Base-by-base conservation (phyloP, 371 early-diverging fungal genomes). In the Batrachochytrium dendrobatidis region DNA sequence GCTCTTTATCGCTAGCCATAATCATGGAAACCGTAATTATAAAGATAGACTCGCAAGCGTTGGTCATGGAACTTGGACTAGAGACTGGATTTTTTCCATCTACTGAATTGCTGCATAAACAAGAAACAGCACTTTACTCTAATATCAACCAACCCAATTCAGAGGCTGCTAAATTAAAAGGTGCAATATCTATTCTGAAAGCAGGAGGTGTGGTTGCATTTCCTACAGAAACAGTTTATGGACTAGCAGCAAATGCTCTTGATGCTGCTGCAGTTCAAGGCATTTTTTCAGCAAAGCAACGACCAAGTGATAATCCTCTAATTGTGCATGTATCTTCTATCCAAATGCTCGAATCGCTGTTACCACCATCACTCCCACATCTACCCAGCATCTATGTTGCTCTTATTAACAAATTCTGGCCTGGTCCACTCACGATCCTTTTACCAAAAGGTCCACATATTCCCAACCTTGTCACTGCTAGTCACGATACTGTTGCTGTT, bases 191-290 rank as follows among this genome's bases (percentile, higher is more conserved):
- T 3, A 28, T 61, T 22, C 59, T 76, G 26, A 39, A 53, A 15
- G 53, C 59, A 26, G 83, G 78, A 31, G 75, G 85, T 35, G 73
- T 83, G 8, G 89, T 99, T 7, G 97, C 91, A 10, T 90, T 99
- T 44, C 99, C 99, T 8, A 99, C 99, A 15, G 99, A 99, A 70
- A 99, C 99, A 0, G 99, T 99, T 1, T 99, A 99, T 71, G 99
- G 99, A 0, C 79, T 99, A 26, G 99, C 94, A 1, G 94, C 95
- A 54, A 89, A 91, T 66, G 97, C 98, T 0, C 75, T 92, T 18
- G 70, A 80, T 39, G 71, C 80, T 1, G 56, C 63, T 4, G 90
- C 94, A 6, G 90, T 97, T 8, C 57, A 72, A 50, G 80, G 82
- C 56, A 96, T 99, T 58, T 99, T 86, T 75, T 69, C 65, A 7